Conservation (phyloP, 2,329 filamentous ascomycete genomes). For the Ascochyta fabae region DNA sequence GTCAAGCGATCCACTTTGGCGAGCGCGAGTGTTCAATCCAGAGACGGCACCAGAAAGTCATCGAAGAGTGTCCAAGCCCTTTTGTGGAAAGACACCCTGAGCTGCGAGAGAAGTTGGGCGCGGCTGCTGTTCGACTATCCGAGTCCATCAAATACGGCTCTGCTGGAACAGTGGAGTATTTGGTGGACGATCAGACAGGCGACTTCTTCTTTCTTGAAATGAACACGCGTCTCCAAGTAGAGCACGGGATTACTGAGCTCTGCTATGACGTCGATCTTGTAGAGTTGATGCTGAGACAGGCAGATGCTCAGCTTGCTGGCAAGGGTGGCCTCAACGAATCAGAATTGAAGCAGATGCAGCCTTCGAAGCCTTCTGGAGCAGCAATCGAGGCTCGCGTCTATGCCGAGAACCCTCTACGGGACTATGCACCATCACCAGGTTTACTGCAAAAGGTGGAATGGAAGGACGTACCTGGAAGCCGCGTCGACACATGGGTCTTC, state of each 20-base stretch:
- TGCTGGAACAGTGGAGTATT: slow-evolving; percentile 88
- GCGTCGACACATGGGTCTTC: slow-evolving; percentile 70
- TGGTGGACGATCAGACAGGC: slow-evolving; percentile 81
- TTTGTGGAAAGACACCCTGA: slow-evolving; percentile 58
- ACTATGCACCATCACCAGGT: slow-evolving; percentile 66
- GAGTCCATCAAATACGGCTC: slow-evolving; percentile 72
- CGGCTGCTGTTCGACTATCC: slow-evolving; percentile 72
- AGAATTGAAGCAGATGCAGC: slow-evolving; percentile 53
- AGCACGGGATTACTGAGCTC: slow-evolving; percentile 64
- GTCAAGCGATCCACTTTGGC: slow-evolving; percentile 80
- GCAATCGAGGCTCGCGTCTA: slow-evolving; percentile 64
- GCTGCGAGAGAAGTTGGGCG: slow-evolving; percentile 68
- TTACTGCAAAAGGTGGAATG: slow-evolving; percentile 64
- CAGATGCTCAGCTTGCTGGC: slow-evolving; percentile 57
- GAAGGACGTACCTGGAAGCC: slow-evolving; percentile 55
- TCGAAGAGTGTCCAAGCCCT: slow-evolving; percentile 87
- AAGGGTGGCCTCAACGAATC: slow-evolving; percentile 53
- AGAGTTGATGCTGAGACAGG: slow-evolving; percentile 63
- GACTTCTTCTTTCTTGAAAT: slow-evolving; percentile 74
- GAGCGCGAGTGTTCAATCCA: slow-evolving; percentile 91
- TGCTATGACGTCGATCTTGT: slow-evolving; percentile 63
- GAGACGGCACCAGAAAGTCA: slow-evolving; percentile 85
- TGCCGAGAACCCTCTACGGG: slow-evolving; percentile 64
- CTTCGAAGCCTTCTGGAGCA: slow-evolving; percentile 51
- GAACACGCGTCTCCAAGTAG: slow-evolving; percentile 65